These are phyloP conservation scores for Lachancea sp. DNA, from an alignment of 805 yeast species.

Conservation along the genomic window DNA sequence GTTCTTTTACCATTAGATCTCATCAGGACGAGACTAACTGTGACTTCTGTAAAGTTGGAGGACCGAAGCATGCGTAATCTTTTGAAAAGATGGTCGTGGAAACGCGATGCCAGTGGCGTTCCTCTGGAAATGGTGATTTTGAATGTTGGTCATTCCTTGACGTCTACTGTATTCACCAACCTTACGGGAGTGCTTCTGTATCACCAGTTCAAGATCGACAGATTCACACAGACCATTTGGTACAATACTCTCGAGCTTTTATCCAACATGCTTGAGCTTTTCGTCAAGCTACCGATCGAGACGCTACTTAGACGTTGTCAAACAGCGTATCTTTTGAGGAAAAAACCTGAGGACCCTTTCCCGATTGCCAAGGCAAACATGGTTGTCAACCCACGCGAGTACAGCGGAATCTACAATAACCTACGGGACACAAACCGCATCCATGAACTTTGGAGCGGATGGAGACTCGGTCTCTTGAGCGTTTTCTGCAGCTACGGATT, in stretches of 20 bases:
- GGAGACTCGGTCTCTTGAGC: conserved; percentile 82
- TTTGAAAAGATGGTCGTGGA: conserved; percentile 40
- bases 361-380: conserved; percentile 44
- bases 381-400: conserved; percentile 53
- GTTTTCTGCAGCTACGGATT: conserved; percentile 80
- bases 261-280: conserved; percentile 61
- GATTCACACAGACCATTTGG: conserved; percentile 52
- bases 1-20: conserved; percentile 75
- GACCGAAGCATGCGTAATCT: conserved; percentile 69
- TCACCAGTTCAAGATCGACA: conserved; percentile 58
- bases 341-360: conserved; percentile 27
- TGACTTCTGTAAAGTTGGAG: conserved; percentile 48
- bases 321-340: conserved; percentile 50
- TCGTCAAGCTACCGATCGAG: conserved; percentile 79
- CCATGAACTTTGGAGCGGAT: conserved; percentile 69
- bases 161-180: conserved; percentile 53
- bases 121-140: conserved; percentile 63
- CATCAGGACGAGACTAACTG: conserved; percentile 68
- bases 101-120: conserved; percentile 38
- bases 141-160: conserved; percentile 56
- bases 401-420: conserved; percentile 49
- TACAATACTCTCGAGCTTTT: conserved; percentile 54
- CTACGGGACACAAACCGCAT: conserved; percentile 40
- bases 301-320: conserved; percentile 82
- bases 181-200: conserved; percentile 61